Percentiles rank a stretch among this genome's conserved stretches.
Evolutionary conservation across 2,329 filamentous ascomycete species (phyloP).

Genomic region (Fusarium sarcochroum): DNA sequence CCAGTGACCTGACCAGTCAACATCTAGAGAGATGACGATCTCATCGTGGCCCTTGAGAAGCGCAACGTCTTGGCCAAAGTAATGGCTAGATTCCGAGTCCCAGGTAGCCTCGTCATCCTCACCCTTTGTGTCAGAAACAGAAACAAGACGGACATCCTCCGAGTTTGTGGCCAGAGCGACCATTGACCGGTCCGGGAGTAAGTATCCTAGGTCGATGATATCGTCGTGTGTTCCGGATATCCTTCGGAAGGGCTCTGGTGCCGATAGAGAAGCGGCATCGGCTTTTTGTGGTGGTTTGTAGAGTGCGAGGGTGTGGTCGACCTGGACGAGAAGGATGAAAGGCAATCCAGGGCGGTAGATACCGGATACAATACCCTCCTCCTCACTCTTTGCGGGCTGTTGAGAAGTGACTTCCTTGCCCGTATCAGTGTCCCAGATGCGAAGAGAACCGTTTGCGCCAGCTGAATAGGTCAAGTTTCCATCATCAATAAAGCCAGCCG

Average conservation of each 20-base stretch:
- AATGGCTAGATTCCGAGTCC: conserved; percentile 58
- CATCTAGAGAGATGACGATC: conserved; percentile 93
- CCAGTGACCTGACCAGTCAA: conserved; percentile 98
- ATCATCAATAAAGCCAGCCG: conserved; percentile 81
- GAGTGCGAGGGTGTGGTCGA: conserved; percentile 88
- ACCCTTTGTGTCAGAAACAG: conserved; percentile 65
- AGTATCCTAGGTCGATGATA: conserved; percentile 92
- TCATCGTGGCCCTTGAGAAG: conserved; percentile 92
- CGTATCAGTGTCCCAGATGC: conserved; percentile 84
- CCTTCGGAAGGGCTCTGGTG: conserved; percentile 73
- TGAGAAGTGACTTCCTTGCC: conserved; percentile 85
- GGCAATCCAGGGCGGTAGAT: conserved; percentile 75
- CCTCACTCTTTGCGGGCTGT: conserved; percentile 72
- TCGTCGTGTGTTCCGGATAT: conserved; percentile 98
- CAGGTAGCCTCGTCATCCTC: conserved; percentile 43
- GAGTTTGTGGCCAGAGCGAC: conserved; percentile 95
- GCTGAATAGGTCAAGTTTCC: conserved; percentile 85
- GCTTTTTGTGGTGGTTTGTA: conserved; percentile 67
- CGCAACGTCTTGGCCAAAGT: conserved; percentile 92
- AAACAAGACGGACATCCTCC: conserved; percentile 91
- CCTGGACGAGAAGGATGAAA: conserved; percentile 85
- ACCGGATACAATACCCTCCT: conserved; percentile 78
- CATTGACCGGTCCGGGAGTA: conserved; percentile 83
- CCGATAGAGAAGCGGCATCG: conserved; percentile 53
- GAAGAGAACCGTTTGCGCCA: conserved; percentile 84